Conservation (phyloP, 176 grass and related monocot genomes). For the Pontederia paniculata region DNA sequence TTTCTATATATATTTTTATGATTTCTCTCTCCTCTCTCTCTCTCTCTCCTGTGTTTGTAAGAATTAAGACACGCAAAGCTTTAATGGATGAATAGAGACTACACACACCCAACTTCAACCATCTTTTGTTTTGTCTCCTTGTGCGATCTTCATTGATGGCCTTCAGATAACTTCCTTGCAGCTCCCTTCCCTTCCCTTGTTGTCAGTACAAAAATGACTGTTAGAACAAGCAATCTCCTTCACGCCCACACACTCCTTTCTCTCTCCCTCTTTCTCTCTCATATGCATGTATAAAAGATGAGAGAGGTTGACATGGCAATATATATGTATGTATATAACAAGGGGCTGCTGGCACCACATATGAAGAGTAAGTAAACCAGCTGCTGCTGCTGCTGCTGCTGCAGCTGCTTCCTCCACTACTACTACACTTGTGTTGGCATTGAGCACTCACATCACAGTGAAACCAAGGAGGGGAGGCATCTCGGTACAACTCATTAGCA, state of each 20-base stretch:
- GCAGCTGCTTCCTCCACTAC: slow-evolving; percentile 3
- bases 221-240: slow-evolving; percentile 24
- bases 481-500: slow-evolving; percentile 78
- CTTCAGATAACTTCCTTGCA: slow-evolving; percentile 35
- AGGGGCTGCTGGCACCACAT: neutral
- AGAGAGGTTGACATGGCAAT: slow-evolving; percentile 6
- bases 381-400: slow-evolving; percentile 3
- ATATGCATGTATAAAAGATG: neutral
- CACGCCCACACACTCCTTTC: neutral
- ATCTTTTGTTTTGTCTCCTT: slow-evolving; percentile 61
- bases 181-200: slow-evolving; percentile 15
- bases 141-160: slow-evolving; percentile 62
- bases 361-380: no score
- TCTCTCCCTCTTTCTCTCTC: neutral
- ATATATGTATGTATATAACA: slow-evolving; percentile 14
- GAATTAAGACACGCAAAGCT: slow-evolving; percentile 72
- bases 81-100: slow-evolving; percentile 84
- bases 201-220: slow-evolving; percentile 31
- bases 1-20: no score
- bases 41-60: no score
- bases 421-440: slow-evolving; percentile 11
- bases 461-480: slow-evolving; percentile 38
- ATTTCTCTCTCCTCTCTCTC: neutral
- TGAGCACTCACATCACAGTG: slow-evolving; percentile 91
- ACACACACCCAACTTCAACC: slow-evolving; percentile 47